Evolutionary conservation across 2,329 filamentous ascomycete species (phyloP).

Genomic region (Alternaria arbusti): DNA sequence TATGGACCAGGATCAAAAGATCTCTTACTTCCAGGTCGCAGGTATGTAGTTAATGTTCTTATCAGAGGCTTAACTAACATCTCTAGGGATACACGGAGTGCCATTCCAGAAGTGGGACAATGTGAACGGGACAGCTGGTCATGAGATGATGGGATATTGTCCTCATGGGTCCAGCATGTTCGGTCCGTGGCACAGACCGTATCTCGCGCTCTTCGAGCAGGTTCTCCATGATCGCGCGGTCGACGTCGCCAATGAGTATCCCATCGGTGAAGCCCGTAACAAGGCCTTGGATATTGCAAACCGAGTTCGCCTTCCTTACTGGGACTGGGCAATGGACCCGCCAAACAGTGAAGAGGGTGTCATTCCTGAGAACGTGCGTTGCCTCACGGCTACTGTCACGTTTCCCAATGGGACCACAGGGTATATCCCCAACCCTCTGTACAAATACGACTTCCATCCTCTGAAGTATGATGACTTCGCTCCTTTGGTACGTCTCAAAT

Average conservation of each 20-base stretch:
- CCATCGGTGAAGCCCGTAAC: constrained; percentile 27
- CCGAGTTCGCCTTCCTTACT: constrained; percentile 42
- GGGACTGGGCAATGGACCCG: constrained; percentile 43
- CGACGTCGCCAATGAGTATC: constrained; percentile 38
- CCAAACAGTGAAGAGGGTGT: constrained; percentile 27
- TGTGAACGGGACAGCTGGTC: constrained; percentile 27
- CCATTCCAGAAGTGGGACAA: constrained; percentile 38
- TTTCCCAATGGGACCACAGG: constrained; percentile 35
- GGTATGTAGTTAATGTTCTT: constrained; percentile 20
- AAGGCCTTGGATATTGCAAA: constrained; percentile 31
- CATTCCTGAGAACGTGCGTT: constrained; percentile 33
- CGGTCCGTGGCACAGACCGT: constrained; percentile 41
- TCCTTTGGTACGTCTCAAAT: constrained; percentile 24
- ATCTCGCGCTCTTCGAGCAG: constrained; percentile 43
- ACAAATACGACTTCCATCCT: constrained; percentile 41
- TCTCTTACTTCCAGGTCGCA: constrained; percentile 42
- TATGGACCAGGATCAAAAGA: constrained; percentile 39
- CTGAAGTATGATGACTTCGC: constrained; percentile 37
- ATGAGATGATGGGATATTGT: constrained; percentile 37
- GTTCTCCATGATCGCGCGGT: constrained; percentile 39
- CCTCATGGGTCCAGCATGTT: constrained; percentile 41
- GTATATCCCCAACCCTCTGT: constrained; percentile 36
- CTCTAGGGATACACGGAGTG: constrained; percentile 40
- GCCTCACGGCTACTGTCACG: constrained; percentile 24
- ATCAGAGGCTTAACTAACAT: not conserved